Base-by-base conservation (phyloP, 2,329 filamentous ascomycete genomes). In the Pyrenophora teres region DNA sequence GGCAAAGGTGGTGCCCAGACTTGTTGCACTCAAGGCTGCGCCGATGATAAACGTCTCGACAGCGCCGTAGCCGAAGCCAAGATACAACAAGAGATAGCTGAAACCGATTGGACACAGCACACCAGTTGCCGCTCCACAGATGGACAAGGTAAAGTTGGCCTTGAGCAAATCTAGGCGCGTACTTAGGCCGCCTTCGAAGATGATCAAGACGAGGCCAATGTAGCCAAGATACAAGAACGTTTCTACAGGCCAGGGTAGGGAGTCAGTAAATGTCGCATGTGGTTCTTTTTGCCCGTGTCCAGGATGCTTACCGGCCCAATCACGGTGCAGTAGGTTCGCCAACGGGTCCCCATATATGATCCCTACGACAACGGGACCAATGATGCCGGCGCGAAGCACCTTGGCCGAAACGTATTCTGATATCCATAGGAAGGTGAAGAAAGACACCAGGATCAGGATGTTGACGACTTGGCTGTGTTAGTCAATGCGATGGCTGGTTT, bases 181-280 rank as follows among this genome's bases (percentile, higher is more conserved):
- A 8, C 74, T 73, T 13, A 81, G 66, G 1, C 78, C 78, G n/a
- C 78, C 79, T 67, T 81, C 77, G 49, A 81, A 80, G 35, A 81
- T 80, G 49, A 81, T 79, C 33, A 81, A 61, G 39, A 81, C 76
- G 38, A 80, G 62, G 1, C 79, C 78, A 15, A 81, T 65, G 58
- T 81, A 81, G 16, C 79, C 78, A 18, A 81, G 55, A 2, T 71
- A 71, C 4, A 80, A 64, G 48, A 80, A 80, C 21, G 55, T 54
- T 31, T 60, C 50, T 44, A 40, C 18, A 37, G 15, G 23, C 23
- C 31, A 18, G 48, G 48, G 37, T 19, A 7, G 13, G 30, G 32
- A 42, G 31, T 46, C 42, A 40, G 41, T 18, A 36, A 30, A 25
- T 46, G 23, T 45, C 21, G 27, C 35, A 40, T 2, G 27, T 10